These are phyloP conservation scores for Xanthoconium separans DNA, from an alignment of 1,284 basidiomycete species.

Conservation along the genomic window DNA sequence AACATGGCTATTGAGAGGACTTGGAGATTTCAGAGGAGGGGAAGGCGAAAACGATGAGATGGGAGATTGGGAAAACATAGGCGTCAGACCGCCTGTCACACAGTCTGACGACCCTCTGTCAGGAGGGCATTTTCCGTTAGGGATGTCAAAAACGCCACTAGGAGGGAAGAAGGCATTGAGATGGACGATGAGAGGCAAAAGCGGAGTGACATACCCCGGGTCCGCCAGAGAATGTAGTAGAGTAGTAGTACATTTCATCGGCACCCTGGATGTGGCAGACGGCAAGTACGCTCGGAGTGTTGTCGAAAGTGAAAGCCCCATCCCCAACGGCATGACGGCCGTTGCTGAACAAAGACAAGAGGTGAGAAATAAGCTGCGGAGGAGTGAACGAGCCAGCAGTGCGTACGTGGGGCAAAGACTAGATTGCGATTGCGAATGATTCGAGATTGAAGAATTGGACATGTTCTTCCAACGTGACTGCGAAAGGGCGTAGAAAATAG, in stretches of 20 bases:
- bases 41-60: conserved; percentile 39
- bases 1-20: conserved; percentile 34
- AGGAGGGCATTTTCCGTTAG: conserved; percentile 85
- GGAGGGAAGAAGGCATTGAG: conserved; percentile 9
- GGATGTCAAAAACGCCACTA: conserved; percentile 91
- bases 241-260: conserved; percentile 82
- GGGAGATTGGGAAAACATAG: conserved; percentile 47
- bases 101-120: conserved; percentile 87
- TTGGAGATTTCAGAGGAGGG: conserved; percentile 37
- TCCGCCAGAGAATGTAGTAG: conserved; percentile 86
- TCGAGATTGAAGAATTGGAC: conserved; percentile 67
- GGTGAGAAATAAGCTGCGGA: conserved; percentile 2
- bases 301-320: conserved; percentile 82
- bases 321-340: conserved; percentile 90
- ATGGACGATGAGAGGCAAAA: not conserved
- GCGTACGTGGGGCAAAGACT: conserved; percentile 84
- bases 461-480: conserved; percentile 79
- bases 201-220: conserved; percentile 61
- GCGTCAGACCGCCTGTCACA: conserved; percentile 87
- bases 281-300: conserved; percentile 75
- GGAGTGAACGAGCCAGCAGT: conserved; percentile 32
- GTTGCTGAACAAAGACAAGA: conserved; percentile 57
- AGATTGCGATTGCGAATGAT: conserved; percentile 74
- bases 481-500: conserved; percentile 4
- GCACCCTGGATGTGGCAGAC: conserved; percentile 79